These are phyloP conservation scores for Drechslera avenae DNA, from an alignment of 2,329 filamentous ascomycete genomes.

Conservation along the genomic window DNA sequence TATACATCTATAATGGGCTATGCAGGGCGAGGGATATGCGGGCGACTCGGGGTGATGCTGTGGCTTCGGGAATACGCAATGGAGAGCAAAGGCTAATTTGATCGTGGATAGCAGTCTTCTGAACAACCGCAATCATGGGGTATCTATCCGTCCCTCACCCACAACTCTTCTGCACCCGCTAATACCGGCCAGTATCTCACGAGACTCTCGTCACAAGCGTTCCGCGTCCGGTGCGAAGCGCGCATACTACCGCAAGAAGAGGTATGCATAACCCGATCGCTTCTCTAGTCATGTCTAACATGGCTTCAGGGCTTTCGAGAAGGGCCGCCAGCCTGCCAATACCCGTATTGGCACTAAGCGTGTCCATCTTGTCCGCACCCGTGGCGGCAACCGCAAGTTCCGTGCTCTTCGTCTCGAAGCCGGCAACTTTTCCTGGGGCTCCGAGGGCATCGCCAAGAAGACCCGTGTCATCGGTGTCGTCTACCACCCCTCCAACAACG, in stretches of 20 bases:
- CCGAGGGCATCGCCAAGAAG: slow-evolving; percentile 97
- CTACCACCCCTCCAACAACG: slow-evolving; percentile 99
- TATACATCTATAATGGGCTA: slow-evolving; percentile 20
- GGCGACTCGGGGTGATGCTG: slow-evolving; percentile 18
- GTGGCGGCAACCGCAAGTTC: slow-evolving; percentile 99
- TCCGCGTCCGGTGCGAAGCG: slow-evolving; percentile 95
- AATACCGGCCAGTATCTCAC: slow-evolving; percentile 78
- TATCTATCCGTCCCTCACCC: slow-evolving; percentile 41
- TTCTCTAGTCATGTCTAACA: slow-evolving; percentile 69
- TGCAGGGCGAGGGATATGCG: neutral
- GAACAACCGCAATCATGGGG: slow-evolving; percentile 59
- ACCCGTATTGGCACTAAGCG: slow-evolving; percentile 98
- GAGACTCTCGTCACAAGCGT: slow-evolving; percentile 99
- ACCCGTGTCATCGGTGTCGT: slow-evolving; percentile 97
- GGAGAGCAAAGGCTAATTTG: slow-evolving; percentile 35
- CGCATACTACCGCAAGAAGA: slow-evolving; percentile 64
- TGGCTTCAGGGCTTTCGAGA: slow-evolving; percentile 98
- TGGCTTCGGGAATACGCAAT: slow-evolving; percentile 12
- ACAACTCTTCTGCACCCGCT: slow-evolving; percentile 33
- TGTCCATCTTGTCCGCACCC: slow-evolving; percentile 94
- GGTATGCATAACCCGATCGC: slow-evolving; percentile 63
- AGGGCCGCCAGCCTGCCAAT: slow-evolving; percentile 98
- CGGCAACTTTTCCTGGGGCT: slow-evolving; percentile 99
- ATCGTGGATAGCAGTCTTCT: slow-evolving; percentile 48
- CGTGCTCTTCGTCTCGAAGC: slow-evolving; percentile 97